phyloP scores from a whole-genome alignment of 164 flowering plant species.

The Stephania cephalantha region DNA sequence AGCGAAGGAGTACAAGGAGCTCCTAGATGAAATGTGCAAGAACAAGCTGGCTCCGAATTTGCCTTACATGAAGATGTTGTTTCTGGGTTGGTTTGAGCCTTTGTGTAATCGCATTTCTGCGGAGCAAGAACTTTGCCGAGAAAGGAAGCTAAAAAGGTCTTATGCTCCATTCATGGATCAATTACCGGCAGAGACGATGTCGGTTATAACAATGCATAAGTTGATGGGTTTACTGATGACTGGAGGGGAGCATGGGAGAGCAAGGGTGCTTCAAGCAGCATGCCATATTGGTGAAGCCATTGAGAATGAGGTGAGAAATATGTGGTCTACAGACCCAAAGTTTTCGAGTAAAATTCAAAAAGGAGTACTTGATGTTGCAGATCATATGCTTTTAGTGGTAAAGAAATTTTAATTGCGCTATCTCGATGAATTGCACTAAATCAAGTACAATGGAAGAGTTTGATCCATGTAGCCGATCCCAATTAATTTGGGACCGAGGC shows the following conservation, averaged over 20 bases:
- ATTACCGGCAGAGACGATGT: slow-evolving; percentile 83
- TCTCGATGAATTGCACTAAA: no score
- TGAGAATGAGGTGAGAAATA: slow-evolving; percentile 70
- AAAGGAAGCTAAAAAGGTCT: background rate
- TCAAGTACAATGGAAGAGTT: no score
- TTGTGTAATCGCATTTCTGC: background rate
- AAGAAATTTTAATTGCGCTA: background rate
- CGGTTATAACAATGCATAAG: slow-evolving; percentile 93
- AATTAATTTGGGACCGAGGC: no score
- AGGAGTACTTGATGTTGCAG: no score
- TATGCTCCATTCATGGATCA: slow-evolving; percentile 48
- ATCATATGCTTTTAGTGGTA: no score
- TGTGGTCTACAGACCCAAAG: background rate
- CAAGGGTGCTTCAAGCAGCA: slow-evolving; percentile 66
- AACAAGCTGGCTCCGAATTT: slow-evolving; percentile 2
- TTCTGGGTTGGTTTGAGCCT: slow-evolving; percentile 9
- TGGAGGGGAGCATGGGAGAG: slow-evolving; percentile 47
- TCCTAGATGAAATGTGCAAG: background rate
- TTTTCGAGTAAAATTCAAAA: background rate
- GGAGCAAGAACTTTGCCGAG: background rate
- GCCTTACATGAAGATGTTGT: slow-evolving; percentile 3
- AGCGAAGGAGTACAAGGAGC: slow-evolving; percentile 2
- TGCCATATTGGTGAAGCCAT: slow-evolving; percentile 76
- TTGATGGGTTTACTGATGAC: slow-evolving; percentile 74
- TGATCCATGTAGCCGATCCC: no score